phyloP scores from a whole-genome alignment of 768 basidiomycete species.

The Tricholoma matsutake region DNA sequence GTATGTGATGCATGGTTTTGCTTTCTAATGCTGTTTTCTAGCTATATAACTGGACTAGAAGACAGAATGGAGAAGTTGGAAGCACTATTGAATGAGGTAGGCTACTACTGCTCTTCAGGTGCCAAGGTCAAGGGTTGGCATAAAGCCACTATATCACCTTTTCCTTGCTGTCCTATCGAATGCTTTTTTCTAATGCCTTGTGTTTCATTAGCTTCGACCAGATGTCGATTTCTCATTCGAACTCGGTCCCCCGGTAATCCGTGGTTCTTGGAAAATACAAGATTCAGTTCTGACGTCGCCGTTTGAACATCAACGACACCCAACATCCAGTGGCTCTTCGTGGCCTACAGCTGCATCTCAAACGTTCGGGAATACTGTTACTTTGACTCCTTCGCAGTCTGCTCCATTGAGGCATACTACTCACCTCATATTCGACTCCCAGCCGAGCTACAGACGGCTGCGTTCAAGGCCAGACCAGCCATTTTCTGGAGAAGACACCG shows the following conservation, averaged over 20 bases:
- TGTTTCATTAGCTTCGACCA: conserved; percentile 50
- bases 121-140: not conserved
- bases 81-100: conserved; percentile 48
- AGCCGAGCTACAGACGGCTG: conserved; percentile 14
- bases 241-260: conserved; percentile 58
- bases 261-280: conserved; percentile 59
- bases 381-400: not conserved
- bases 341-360: not conserved
- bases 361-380: not conserved
- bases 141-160: not conserved
- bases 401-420: conserved; percentile 21
- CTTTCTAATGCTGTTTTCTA: conserved; percentile 17
- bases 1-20: not conserved
- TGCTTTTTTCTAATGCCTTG: not conserved
- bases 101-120: conserved; percentile 9
- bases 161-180: not conserved
- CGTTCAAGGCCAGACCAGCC: conserved; percentile 4
- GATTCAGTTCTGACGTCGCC: not conserved
- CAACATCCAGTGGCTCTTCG: not conserved
- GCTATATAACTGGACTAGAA: conserved; percentile 58
- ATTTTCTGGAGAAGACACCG: conserved; percentile 15
- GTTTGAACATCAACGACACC: conserved; percentile 1
- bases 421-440: conserved; percentile 28
- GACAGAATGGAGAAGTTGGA: conserved; percentile 58
- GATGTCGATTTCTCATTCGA: conserved; percentile 58